phyloP scores from a whole-genome alignment of 495 filamentous ascomycete species.

The Hapsidospora chrysogenum region DNA sequence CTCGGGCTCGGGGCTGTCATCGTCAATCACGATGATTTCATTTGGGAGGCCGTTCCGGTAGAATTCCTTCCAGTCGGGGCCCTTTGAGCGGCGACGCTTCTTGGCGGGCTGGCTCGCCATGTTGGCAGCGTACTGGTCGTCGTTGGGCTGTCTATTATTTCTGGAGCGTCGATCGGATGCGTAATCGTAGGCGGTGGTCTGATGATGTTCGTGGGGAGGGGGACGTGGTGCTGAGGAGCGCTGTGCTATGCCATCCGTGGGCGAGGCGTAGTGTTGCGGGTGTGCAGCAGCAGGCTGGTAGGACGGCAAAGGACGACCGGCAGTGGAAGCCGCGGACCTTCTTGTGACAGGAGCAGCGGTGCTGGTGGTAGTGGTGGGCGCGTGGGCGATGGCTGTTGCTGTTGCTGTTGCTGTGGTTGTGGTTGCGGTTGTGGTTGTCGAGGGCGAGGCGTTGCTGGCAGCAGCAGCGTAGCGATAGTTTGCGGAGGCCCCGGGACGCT shows the following conservation, averaged over 20 bases:
- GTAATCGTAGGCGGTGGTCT: not conserved
- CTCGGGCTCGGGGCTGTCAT: conserved; percentile 63
- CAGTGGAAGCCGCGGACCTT: conserved; percentile 15
- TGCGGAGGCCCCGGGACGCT: conserved; percentile 8
- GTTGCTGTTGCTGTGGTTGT: not conserved
- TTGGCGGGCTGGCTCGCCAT: conserved; percentile 15
- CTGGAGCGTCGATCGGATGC: not conserved
- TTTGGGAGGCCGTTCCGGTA: conserved; percentile 87
- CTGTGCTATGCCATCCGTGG: conserved; percentile 19
- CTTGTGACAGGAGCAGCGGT: conserved; percentile 40
- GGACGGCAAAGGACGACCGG: conserved; percentile 32
- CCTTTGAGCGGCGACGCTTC: conserved; percentile 41
- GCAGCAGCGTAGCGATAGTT: not conserved
- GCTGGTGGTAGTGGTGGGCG: conserved; percentile 51
- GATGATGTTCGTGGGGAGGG: conserved; percentile 11
- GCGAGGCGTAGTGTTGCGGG: conserved; percentile 20
- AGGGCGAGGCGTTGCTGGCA: not conserved
- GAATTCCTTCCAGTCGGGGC: conserved; percentile 75
- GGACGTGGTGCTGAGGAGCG: conserved; percentile 11
- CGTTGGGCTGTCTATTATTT: conserved; percentile 7
- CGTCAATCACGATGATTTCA: conserved; percentile 91
- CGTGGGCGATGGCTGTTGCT: no score
- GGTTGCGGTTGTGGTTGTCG: not conserved
- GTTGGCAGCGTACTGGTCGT: conserved; percentile 6
- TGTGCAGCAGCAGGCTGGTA: conserved; percentile 34